A percentile compares a stretch with the other conserved stretches of the same genome.
Conservation (phyloP, 495 filamentous ascomycete species). For the Niebla homalea region DNA sequence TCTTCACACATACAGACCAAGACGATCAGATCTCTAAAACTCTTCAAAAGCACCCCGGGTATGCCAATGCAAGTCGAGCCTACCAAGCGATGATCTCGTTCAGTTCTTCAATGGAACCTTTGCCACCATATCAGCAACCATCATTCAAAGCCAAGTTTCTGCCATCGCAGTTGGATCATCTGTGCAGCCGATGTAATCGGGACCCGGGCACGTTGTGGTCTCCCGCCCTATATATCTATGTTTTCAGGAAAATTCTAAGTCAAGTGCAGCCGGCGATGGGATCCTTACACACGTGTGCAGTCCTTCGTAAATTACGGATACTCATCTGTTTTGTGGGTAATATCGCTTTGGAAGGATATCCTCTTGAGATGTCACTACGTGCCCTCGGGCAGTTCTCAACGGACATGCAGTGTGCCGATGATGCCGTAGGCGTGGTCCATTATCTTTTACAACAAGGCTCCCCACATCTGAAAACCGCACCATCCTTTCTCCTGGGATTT, state of each 20-base stretch:
- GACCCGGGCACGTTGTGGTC: conserved; percentile 62
- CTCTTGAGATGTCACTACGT: conserved; percentile 83
- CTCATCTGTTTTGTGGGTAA: conserved; percentile 64
- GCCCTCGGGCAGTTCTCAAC: conserved; percentile 65
- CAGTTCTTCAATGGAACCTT: conserved; percentile 40
- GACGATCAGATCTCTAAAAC: conserved; percentile 66
- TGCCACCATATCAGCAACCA: conserved; percentile 72
- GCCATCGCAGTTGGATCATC: conserved; percentile 54
- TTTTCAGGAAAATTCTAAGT: conserved; percentile 65
- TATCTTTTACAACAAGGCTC: conserved; percentile 65
- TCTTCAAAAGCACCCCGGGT: conserved; percentile 49
- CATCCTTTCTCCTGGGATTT: conserved; percentile 67
- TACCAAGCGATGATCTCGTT: conserved; percentile 53
- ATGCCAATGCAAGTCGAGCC: conserved; percentile 43
- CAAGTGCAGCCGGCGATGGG: conserved; percentile 79
- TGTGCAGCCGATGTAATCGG: conserved; percentile 56
- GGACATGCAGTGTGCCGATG: conserved; percentile 79
- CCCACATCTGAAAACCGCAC: conserved; percentile 45
- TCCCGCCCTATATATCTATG: conserved; percentile 55
- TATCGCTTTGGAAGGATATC: conserved; percentile 60
- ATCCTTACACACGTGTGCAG: conserved; percentile 69
- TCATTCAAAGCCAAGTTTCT: conserved; percentile 70
- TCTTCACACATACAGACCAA: conserved; percentile 57
- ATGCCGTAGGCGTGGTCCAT: conserved; percentile 74
- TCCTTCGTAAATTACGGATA: conserved; percentile 74